Conservation (phyloP, 257 asterid species). For the Oldenlandia corymbosa region DNA sequence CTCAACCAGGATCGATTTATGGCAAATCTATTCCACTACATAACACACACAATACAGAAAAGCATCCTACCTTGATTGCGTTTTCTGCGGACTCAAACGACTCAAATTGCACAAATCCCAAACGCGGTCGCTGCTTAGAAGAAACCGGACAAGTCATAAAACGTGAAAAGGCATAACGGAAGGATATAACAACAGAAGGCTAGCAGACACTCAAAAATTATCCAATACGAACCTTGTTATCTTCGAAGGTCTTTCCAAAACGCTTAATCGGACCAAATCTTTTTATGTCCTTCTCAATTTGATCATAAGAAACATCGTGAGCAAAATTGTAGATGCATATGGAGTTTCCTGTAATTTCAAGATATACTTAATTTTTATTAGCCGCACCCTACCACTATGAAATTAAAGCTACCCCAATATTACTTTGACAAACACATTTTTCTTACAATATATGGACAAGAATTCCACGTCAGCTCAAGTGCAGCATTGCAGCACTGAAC, state of each 20-base stretch:
- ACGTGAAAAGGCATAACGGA: conserved; percentile 4
- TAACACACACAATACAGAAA: background rate
- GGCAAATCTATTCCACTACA: background rate
- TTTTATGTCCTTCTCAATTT: conserved; percentile 69
- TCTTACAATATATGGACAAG: too few species aligned
- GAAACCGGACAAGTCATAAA: conserved; percentile 17
- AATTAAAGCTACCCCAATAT: background rate
- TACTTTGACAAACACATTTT: background rate
- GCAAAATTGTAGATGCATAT: conserved; percentile 78
- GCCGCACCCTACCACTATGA: background rate
- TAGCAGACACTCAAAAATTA: conserved; percentile 9
- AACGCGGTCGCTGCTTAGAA: conserved; percentile 67
- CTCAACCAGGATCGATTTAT: background rate
- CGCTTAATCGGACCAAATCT: conserved; percentile 72
- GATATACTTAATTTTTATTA: background rate
- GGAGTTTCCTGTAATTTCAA: conserved; percentile 75
- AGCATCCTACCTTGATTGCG: conserved; percentile 64
- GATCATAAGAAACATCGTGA: conserved; percentile 42
- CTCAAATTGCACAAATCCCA: conserved; percentile 84
- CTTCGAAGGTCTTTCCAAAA: conserved; percentile 86
- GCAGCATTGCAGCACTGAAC: too few species aligned
- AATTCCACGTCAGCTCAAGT: too few species aligned
- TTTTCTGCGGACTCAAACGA: conserved; percentile 64
- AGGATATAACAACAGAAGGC: too few species aligned
- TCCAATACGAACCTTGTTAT: conserved; percentile 51